These are phyloP conservation scores for Lepidium sativum DNA, from an alignment of 345 rosid species.

Conservation along the genomic window DNA sequence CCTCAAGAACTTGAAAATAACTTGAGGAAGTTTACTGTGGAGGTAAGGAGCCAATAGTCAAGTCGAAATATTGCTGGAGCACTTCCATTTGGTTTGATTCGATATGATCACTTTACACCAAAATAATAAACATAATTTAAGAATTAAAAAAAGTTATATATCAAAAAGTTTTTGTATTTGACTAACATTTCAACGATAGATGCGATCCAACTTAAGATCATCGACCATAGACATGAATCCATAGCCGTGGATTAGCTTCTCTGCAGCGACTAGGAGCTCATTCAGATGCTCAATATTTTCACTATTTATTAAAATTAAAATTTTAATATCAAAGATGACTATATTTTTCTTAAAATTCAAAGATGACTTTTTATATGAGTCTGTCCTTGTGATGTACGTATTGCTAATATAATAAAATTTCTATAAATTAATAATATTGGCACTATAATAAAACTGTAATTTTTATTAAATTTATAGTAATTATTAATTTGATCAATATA, in stretches of 20 bases:
- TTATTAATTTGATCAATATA: no score
- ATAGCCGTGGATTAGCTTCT: slow-evolving; percentile 36
- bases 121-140: neutral
- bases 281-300: slow-evolving; percentile 43
- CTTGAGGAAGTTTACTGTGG: slow-evolving; percentile 54
- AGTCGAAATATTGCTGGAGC: slow-evolving; percentile 49
- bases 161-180: neutral
- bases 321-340: no score
- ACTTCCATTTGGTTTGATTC: slow-evolving; percentile 78
- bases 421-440: no score
- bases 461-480: no score
- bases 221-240: slow-evolving; percentile 42
- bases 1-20: slow-evolving; percentile 55
- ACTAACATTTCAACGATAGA: slow-evolving; percentile 67
- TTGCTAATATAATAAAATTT: no score
- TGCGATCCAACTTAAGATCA: slow-evolving; percentile 64
- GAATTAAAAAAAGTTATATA: neutral
- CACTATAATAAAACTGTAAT: no score
- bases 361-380: no score
- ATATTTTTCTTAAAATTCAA: no score
- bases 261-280: slow-evolving; percentile 42
- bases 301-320: slow-evolving; percentile 5
- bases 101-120: slow-evolving; percentile 45
- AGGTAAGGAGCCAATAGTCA: slow-evolving; percentile 64
- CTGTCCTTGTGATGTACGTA: no score